Conservation (phyloP, 495 filamentous ascomycete genomes). For the Neurospora intermedia region DNA sequence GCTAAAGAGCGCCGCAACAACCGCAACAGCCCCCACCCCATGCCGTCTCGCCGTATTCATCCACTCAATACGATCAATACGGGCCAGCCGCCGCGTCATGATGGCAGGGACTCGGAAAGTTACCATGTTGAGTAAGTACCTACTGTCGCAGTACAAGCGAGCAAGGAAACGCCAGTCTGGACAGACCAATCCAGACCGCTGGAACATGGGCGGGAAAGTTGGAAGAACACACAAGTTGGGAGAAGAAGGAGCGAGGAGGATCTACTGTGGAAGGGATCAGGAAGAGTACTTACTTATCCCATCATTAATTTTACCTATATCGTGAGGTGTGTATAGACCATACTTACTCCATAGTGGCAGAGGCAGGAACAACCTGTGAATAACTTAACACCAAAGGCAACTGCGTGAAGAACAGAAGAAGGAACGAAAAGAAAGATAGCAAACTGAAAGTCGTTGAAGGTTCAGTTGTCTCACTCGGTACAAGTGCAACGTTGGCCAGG, state of each 20-base stretch:
- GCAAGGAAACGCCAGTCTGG: neutral
- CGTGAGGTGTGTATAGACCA: neutral
- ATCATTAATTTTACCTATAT: neutral
- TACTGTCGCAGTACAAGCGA: neutral
- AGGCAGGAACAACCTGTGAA: neutral
- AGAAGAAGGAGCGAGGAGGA: neutral
- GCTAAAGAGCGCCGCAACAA: neutral
- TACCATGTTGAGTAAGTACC: neutral
- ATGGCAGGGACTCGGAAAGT: neutral
- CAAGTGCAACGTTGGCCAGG: neutral
- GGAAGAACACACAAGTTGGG: neutral
- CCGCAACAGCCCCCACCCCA: neutral
- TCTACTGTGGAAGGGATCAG: neutral
- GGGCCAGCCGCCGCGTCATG: neutral
- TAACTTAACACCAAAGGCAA: neutral
- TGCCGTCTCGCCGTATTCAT: neutral
- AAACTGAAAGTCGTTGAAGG: neutral
- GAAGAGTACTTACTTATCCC: neutral
- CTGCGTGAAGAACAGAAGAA: neutral
- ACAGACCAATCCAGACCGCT: neutral
- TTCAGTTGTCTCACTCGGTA: neutral
- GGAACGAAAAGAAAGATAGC: neutral
- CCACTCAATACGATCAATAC: neutral
- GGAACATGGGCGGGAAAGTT: neutral
- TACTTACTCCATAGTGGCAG: neutral